phyloP scores from a whole-genome alignment of 495 filamentous ascomycete genomes.

The Xylona heveae region DNA sequence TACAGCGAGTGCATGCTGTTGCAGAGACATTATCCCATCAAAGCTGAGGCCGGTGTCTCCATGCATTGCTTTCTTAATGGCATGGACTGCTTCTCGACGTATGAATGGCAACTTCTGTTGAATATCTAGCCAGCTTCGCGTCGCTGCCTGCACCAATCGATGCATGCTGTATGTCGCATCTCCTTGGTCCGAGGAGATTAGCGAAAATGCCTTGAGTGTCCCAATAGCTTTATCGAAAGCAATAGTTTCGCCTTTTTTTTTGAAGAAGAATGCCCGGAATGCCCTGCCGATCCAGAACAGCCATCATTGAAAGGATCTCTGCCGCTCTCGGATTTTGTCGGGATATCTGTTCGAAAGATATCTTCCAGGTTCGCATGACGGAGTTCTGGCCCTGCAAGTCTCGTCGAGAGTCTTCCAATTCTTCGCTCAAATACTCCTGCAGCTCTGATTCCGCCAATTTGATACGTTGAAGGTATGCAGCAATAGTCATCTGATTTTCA shows the following conservation, averaged over 20 bases:
- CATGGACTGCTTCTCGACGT: too few relatives aligned
- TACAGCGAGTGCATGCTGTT: too few relatives aligned
- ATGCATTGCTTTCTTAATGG: too few relatives aligned
- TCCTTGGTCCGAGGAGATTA: conserved; percentile 7
- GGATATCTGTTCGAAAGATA: conserved; percentile 1
- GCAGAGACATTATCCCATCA: too few relatives aligned
- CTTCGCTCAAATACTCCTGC: too few relatives aligned
- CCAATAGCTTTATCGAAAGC: conserved; percentile 7
- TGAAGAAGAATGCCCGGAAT: background rate
- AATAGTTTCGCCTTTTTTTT: background rate
- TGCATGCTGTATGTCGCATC: conserved; percentile 22
- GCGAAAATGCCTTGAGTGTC: conserved; percentile 6
- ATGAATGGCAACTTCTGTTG: too few relatives aligned
- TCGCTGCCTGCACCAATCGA: conserved; percentile 23
- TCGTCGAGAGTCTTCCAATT: background rate
- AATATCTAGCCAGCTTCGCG: conserved; percentile 22
- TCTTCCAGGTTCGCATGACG: background rate
- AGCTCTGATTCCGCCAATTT: too few relatives aligned
- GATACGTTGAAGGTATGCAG: conserved; percentile 16
- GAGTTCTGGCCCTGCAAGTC: conserved; percentile 1
- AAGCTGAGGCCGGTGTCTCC: too few relatives aligned
- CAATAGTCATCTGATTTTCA: conserved; percentile 11
- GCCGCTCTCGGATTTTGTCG: conserved; percentile 1
- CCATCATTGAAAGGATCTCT: conserved; percentile 1
- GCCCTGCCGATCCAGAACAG: conserved; percentile 1